phyloP scores from a whole-genome alignment of 1,139 yeast species.

The Candida glucosophila region DNA sequence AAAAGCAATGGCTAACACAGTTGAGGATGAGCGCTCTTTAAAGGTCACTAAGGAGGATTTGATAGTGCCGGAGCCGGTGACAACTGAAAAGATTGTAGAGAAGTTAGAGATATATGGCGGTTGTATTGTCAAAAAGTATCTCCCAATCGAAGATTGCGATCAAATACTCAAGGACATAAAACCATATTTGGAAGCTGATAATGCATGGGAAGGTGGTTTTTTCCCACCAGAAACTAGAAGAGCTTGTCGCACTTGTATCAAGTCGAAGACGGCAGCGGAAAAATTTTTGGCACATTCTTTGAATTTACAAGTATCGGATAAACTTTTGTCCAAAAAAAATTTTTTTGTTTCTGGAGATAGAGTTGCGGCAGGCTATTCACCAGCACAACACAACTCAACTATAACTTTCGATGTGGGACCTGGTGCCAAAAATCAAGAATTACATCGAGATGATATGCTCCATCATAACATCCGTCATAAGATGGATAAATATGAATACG shows the following conservation, averaged over 20 bases:
- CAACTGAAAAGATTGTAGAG: conserved; percentile 6
- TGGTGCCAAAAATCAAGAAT: conserved; percentile 12
- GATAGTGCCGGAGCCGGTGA: conserved; percentile 4
- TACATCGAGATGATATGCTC: conserved; percentile 15
- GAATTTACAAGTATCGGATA: conserved; percentile 7
- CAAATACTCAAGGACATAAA: conserved; percentile 9
- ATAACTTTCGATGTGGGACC: conserved; percentile 20
- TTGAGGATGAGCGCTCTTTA: conserved; percentile 1
- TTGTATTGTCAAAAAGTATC: conserved; percentile 11
- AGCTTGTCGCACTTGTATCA: conserved; percentile 11
- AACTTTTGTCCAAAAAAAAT: conserved; percentile 10
- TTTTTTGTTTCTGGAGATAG: conserved; percentile 13
- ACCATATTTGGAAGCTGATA: conserved; percentile 11
- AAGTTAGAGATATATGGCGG: conserved; percentile 12
- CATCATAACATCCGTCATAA: conserved; percentile 12
- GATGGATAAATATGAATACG: conserved; percentile 9
- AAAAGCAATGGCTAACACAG: conserved; percentile 1
- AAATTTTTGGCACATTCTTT: conserved; percentile 9
- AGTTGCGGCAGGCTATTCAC: conserved; percentile 10
- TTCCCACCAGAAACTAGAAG: conserved; percentile 13
- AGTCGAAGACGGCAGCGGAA: conserved; percentile 11
- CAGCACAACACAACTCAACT: conserved; percentile 13
- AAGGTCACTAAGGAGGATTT: conserved; percentile 7
- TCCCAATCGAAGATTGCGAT: conserved; percentile 7
- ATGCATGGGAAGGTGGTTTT: conserved; percentile 11